Evolutionary conservation across 1,284 basidiomycete species (phyloP).

Genomic region (Moesziomyces parantarcticus): DNA sequence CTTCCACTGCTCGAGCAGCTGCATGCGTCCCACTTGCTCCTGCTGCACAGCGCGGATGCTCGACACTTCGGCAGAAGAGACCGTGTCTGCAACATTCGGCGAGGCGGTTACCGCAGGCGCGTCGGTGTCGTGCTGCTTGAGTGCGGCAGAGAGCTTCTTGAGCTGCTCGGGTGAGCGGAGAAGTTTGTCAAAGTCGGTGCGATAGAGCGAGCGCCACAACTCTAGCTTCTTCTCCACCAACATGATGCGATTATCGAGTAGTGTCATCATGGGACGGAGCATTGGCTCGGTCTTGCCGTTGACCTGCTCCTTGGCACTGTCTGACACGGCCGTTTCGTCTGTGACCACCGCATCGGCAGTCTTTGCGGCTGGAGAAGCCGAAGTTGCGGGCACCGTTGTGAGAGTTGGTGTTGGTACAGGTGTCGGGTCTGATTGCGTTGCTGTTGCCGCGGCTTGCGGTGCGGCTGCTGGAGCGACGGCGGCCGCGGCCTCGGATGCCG

Average conservation of each 20-base stretch:
- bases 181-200: neutral
- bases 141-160: slow-evolving; percentile 10
- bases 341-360: neutral
- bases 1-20: slow-evolving; percentile 7
- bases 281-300: neutral
- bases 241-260: slow-evolving; percentile 10
- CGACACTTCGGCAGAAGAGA: slow-evolving; percentile 2
- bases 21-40: neutral
- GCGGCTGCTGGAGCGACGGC: too few species aligned
- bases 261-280: neutral
- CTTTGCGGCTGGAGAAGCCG: neutral
- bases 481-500: too few species aligned
- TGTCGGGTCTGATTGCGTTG: too few species aligned
- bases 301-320: neutral
- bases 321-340: neutral
- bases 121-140: slow-evolving; percentile 9
- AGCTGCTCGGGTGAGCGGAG: slow-evolving; percentile 19
- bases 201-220: neutral
- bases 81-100: neutral
- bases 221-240: slow-evolving; percentile 4
- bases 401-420: too few species aligned
- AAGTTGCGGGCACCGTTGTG: neutral
- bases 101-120: neutral
- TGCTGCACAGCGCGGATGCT: slow-evolving; percentile 3
- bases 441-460: too few species aligned